Evolutionary conservation across 192 early-diverging fungal genomes (phyloP).

Genomic region (Coemansia furcata): DNA sequence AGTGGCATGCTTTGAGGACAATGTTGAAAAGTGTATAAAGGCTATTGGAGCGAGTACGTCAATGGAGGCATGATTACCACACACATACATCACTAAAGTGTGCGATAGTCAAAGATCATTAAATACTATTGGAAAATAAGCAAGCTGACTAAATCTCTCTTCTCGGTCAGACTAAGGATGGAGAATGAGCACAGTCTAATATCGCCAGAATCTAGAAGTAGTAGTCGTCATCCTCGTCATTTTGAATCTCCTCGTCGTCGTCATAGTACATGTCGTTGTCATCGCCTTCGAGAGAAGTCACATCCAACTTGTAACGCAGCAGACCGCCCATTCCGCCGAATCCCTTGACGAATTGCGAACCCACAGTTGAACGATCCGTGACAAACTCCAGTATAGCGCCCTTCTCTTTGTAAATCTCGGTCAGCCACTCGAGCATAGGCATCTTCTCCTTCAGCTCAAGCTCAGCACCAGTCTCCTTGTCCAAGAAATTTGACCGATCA

Average conservation of each 20-base stretch:
- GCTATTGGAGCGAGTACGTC: not conserved
- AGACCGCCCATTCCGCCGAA: constrained; percentile 98
- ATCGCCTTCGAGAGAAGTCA: constrained; percentile 65
- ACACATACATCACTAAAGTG: not conserved
- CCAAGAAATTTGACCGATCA: constrained; percentile 68
- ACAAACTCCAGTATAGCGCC: constrained; percentile 93
- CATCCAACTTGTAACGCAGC: constrained; percentile 93
- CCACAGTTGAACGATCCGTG: constrained; percentile 94
- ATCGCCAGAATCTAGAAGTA: constrained; percentile 7
- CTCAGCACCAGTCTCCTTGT: constrained; percentile 66
- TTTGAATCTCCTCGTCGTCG: constrained; percentile 21
- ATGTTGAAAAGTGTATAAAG: not conserved
- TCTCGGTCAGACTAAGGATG: not conserved
- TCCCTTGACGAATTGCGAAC: constrained; percentile 96
- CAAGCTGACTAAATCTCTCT: not conserved
- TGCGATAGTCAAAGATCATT: not conserved
- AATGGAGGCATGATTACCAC: not conserved
- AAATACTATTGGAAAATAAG: not conserved
- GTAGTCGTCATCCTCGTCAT: constrained; percentile 18
- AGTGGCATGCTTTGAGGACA: not conserved
- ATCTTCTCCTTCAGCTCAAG: constrained; percentile 80
- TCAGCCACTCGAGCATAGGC: constrained; percentile 94
- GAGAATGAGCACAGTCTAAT: not conserved
- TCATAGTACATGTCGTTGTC: constrained; percentile 66
- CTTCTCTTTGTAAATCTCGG: constrained; percentile 96